Evolutionary conservation across 2,329 filamentous ascomycete species (phyloP), one percentile per base, ranked within the genome.

Genomic region (Fusarium sp.): DNA sequence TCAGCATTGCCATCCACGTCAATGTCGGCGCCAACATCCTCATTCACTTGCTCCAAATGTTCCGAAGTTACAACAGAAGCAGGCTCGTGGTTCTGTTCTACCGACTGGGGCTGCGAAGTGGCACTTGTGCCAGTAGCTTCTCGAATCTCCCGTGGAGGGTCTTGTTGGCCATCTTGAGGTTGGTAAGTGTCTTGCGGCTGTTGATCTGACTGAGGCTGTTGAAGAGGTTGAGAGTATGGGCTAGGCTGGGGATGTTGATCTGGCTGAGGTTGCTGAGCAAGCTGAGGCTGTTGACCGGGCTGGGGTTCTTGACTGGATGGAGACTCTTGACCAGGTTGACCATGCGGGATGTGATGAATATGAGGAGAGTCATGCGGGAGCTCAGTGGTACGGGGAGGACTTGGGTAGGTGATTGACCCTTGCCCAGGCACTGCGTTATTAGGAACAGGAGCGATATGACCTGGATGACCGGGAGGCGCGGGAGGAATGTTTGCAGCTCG

Each of bases 1-100:
- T 79, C 74, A 11, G 68, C 74, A 6, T 79, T 73, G 10, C 76
- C 73, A 7, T 78, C 74, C 7, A 67, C 69, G 42, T 72, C 68
- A 5, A 62, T 67, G 4, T 78, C 74, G 7, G 67, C 69, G 40
- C 72, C 69, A 5, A 61, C 67, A 5, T 68, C 68, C 7, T 67
- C 53, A 26, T 58, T 61, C 7, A 45, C 29, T 47, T 52, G 35
- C 10, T 42, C 43, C n/a, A 69, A 15, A 1, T 49, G 43, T 15
- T 64, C 63, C 7, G 58, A 44, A 36, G 45, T 43, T 11, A 50
- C 42, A 15, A 31, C 26, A 15, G 47, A 31, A 34, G 45, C 46
- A 1, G 61, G 29, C 19, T 64, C 63, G 7, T 59, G 34, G 26
- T 32, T 48, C 22, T 46, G 58, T 19, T 55, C 58, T 19, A 38